phyloP scores from a whole-genome alignment of 2,329 filamentous ascomycete species.

The Fusarium sp. region DNA sequence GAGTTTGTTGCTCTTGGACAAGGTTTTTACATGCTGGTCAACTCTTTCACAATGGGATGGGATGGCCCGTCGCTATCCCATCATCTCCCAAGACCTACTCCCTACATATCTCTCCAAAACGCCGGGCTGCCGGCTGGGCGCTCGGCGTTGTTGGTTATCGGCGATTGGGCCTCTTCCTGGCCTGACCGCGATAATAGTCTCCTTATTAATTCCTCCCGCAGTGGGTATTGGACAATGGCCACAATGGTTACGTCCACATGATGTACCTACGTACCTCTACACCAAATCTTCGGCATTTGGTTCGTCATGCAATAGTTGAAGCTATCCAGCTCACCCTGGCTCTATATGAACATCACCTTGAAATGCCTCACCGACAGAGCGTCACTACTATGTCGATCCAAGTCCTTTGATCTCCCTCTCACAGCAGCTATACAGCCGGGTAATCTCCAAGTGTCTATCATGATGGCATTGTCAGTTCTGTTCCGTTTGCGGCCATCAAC shows the following conservation, averaged over 20 bases:
- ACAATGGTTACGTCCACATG: neutral
- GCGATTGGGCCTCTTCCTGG: neutral
- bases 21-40: neutral
- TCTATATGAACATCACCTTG: constrained; percentile 17
- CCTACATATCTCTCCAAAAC: constrained; percentile 3
- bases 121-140: constrained; percentile 18
- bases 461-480: neutral
- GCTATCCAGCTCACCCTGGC: constrained; percentile 17
- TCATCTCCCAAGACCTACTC: constrained; percentile 1
- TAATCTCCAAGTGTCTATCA: neutral
- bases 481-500: neutral
- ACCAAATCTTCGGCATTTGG: constrained; percentile 15
- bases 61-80: constrained; percentile 10
- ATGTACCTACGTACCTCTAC: neutral
- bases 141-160: neutral
- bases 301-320: constrained; percentile 12
- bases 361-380: constrained; percentile 35
- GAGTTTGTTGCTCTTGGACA: neutral
- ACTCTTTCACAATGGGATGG: constrained; percentile 4
- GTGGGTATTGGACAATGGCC: neutral
- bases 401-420: constrained; percentile 37
- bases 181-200: neutral
- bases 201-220: constrained; percentile 7
- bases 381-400: constrained; percentile 23
- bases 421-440: neutral